These are phyloP conservation scores for Meredithiella fracta DNA, from an alignment of 2,329 filamentous ascomycete genomes.

Conservation along the genomic window DNA sequence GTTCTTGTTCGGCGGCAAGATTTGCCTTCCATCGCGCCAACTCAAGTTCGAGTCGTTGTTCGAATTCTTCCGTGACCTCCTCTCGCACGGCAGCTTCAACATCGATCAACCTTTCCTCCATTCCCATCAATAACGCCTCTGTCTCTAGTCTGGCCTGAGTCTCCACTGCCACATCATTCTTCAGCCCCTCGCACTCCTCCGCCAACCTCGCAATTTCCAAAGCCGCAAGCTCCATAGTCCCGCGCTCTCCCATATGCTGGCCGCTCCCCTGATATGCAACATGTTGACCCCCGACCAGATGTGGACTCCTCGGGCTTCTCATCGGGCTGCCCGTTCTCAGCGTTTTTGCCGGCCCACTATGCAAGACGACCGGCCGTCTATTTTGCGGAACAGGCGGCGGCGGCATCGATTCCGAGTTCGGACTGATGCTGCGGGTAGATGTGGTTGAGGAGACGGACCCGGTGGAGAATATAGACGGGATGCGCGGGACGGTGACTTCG, in stretches of 20 bases:
- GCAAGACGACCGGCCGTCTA: slow-evolving; percentile 4
- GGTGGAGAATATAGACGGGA: slow-evolving; percentile 53
- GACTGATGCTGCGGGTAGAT: slow-evolving; percentile 5
- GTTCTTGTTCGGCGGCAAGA: slow-evolving; percentile 62
- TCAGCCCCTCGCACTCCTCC: slow-evolving; percentile 60
- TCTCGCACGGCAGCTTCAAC: slow-evolving; percentile 76
- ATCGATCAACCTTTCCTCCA: slow-evolving; percentile 47
- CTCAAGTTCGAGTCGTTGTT: slow-evolving; percentile 57
- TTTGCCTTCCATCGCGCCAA: slow-evolving; percentile 66
- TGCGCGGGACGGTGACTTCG: slow-evolving; percentile 79
- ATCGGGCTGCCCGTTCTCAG: slow-evolving; percentile 3
- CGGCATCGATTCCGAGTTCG: slow-evolving; percentile 2
- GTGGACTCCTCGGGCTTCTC: background rate
- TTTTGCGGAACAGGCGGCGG: slow-evolving; percentile 5
- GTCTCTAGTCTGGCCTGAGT: slow-evolving; percentile 51
- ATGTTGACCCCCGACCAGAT: background rate
- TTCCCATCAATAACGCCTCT: slow-evolving; percentile 55
- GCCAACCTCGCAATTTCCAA: slow-evolving; percentile 66
- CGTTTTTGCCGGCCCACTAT: background rate
- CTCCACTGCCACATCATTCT: slow-evolving; percentile 53
- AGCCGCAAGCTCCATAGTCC: slow-evolving; percentile 68
- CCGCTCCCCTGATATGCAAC: slow-evolving; percentile 17
- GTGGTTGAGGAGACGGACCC: background rate
- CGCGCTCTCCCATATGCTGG: slow-evolving; percentile 31
- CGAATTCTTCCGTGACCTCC: slow-evolving; percentile 77